Percentiles rank a stretch among this genome's conserved stretches.
phyloP scores from a whole-genome alignment of 306 rosid genomes.

The Begonia loranthoides region DNA sequence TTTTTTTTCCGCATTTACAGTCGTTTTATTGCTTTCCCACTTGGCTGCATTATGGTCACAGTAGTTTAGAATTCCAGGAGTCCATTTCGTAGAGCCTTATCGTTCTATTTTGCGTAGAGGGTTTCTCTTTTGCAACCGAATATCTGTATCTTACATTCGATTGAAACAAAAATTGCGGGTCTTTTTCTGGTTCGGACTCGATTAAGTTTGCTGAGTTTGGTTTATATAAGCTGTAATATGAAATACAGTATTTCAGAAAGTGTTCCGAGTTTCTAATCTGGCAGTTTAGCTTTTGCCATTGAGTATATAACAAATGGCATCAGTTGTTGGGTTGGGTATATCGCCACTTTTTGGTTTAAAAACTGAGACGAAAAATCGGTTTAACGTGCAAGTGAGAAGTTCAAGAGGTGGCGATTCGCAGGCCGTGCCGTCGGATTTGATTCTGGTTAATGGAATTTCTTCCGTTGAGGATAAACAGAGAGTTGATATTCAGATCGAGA shows the following conservation, averaged over 20 bases:
- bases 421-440: constrained; percentile 28
- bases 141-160: too few species aligned
- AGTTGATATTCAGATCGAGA: constrained; percentile 15
- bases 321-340: constrained; percentile 19
- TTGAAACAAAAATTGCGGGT: too few species aligned
- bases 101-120: too few species aligned
- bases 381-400: constrained; percentile 22
- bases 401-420: constrained; percentile 15
- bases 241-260: background rate
- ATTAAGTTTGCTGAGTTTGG: background rate
- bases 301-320: constrained; percentile 28
- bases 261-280: background rate
- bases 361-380: constrained; percentile 9
- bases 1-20: background rate
- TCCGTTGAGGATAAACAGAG: constrained; percentile 18
- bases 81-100: too few species aligned
- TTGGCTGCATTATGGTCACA: too few species aligned
- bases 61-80: too few species aligned
- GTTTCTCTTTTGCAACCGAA: too few species aligned
- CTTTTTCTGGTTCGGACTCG: too few species aligned
- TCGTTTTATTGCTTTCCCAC: background rate
- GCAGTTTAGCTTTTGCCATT: background rate
- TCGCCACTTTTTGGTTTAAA: constrained; percentile 19
- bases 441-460: constrained; percentile 30
- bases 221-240: background rate